Evolutionary conservation across 108 stramenopile species (phyloP).

Genomic region (Skeletonema marinoi): DNA sequence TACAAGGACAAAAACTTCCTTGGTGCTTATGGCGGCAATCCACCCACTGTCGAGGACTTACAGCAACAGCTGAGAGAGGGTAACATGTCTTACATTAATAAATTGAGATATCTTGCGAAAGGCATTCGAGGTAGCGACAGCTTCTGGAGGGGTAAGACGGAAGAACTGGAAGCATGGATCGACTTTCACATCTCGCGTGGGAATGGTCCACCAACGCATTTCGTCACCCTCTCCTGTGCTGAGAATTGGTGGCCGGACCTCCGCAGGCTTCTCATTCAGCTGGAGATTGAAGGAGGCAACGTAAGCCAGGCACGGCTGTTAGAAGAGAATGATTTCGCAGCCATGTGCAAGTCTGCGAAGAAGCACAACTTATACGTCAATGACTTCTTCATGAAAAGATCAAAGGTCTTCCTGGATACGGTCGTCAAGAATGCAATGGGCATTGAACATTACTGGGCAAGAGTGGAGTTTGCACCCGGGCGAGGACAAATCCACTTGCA

Average conservation of each 20-base stretch:
- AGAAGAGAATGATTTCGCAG: background rate
- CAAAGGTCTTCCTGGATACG: slow-evolving; percentile 7
- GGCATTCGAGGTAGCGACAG: too few relatives aligned
- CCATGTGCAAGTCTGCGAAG: background rate
- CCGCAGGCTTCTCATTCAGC: background rate
- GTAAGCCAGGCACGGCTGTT: background rate
- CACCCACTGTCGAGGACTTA: too few relatives aligned
- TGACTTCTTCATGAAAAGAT: slow-evolving; percentile 30
- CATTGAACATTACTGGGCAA: slow-evolving; percentile 25
- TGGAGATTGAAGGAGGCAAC: slow-evolving; percentile 3
- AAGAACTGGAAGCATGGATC: too few relatives aligned
- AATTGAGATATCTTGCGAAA: too few relatives aligned
- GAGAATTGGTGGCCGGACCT: slow-evolving; percentile 45
- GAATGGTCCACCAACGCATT: too few relatives aligned
- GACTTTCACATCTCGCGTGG: too few relatives aligned
- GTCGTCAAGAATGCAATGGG: background rate
- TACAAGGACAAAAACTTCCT: too few relatives aligned
- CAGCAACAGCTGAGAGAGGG: too few relatives aligned
- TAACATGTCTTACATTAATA: too few relatives aligned
- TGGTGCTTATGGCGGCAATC: too few relatives aligned
- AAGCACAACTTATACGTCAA: slow-evolving; percentile 8
- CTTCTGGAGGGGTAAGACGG: too few relatives aligned
- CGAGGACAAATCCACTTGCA: slow-evolving; percentile 32
- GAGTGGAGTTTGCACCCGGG: slow-evolving; percentile 27
- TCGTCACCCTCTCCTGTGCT: background rate